A percentile compares a stretch with the other conserved stretches of the same genome.
Conservation (phyloP, 2,329 filamentous ascomycete genomes). For the Akanthomyces dipterigenus region DNA sequence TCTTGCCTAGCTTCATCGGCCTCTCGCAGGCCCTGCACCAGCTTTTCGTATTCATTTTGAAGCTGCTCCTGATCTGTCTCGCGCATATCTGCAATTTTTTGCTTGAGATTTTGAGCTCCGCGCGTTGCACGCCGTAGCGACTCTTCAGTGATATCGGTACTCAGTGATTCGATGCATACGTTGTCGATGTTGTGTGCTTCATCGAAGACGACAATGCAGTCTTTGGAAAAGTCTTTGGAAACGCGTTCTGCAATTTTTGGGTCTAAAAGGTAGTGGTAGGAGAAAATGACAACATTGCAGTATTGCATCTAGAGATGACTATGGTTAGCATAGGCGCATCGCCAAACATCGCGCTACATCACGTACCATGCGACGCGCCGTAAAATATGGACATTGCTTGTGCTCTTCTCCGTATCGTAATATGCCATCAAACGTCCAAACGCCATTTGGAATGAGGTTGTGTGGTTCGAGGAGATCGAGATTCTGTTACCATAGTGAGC, state of each 20-base stretch:
- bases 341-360: not conserved
- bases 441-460: constrained; percentile 87
- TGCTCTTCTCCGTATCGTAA: constrained; percentile 86
- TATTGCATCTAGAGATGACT: constrained; percentile 69
- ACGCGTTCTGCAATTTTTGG: constrained; percentile 96
- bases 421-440: constrained; percentile 91
- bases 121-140: constrained; percentile 84
- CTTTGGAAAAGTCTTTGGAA: constrained; percentile 91
- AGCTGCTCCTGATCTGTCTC: constrained; percentile 91
- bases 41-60: constrained; percentile 89
- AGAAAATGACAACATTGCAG: constrained; percentile 99
- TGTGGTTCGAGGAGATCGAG: constrained; percentile 91
- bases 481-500: constrained; percentile 49
- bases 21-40: constrained; percentile 84
- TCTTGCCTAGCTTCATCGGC: constrained; percentile 86
- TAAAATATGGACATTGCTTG: constrained; percentile 98
- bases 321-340: not conserved
- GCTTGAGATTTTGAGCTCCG: constrained; percentile 84
- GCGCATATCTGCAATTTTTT: constrained; percentile 89
- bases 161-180: constrained; percentile 95
- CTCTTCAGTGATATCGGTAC: constrained; percentile 94
- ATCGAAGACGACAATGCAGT: constrained; percentile 97
- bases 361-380: constrained; percentile 80
- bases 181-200: constrained; percentile 99
- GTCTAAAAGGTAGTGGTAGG: constrained; percentile 95